Evolutionary conservation across 352 stramenopile species (phyloP).

Genomic region (Globisporangium alternatum): DNA sequence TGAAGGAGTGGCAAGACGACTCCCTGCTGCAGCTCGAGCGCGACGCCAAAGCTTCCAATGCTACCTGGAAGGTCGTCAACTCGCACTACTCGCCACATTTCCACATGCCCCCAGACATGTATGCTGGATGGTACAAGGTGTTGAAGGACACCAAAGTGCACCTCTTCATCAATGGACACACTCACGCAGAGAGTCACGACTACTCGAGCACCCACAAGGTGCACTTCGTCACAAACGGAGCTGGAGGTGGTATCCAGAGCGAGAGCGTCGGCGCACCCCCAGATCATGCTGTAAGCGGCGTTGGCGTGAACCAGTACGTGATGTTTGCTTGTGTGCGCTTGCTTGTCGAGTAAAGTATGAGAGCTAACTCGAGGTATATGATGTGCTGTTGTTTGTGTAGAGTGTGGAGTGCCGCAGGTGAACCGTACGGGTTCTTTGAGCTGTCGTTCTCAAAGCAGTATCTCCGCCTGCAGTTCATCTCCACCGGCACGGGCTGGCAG

Average conservation of each 20-base stretch:
- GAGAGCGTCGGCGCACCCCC: constrained; percentile 57
- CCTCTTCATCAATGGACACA: constrained; percentile 70
- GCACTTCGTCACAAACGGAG: constrained; percentile 69
- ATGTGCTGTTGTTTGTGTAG: constrained; percentile 5
- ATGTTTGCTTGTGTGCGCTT: neutral
- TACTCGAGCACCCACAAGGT: constrained; percentile 55
- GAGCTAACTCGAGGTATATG: neutral
- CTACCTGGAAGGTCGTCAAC: constrained; percentile 70
- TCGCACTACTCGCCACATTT: constrained; percentile 70
- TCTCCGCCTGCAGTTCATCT: constrained; percentile 54
- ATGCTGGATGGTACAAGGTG: constrained; percentile 52
- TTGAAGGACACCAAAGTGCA: constrained; percentile 44
- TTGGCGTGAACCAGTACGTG: constrained; percentile 17
- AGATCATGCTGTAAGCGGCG: constrained; percentile 28
- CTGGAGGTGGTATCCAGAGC: constrained; percentile 66
- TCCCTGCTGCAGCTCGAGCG: constrained; percentile 42
- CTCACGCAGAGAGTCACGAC: constrained; percentile 64
- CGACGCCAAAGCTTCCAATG: constrained; percentile 48
- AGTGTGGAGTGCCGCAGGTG: constrained; percentile 42
- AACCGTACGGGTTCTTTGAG: constrained; percentile 68
- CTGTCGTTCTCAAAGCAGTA: constrained; percentile 50
- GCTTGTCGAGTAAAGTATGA: neutral
- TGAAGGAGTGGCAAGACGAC: constrained; percentile 52
- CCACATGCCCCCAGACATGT: constrained; percentile 60
- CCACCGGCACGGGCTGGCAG: constrained; percentile 17